Conservation (phyloP, 306 rosid genomes). For the Ceratonia siliqua region DNA sequence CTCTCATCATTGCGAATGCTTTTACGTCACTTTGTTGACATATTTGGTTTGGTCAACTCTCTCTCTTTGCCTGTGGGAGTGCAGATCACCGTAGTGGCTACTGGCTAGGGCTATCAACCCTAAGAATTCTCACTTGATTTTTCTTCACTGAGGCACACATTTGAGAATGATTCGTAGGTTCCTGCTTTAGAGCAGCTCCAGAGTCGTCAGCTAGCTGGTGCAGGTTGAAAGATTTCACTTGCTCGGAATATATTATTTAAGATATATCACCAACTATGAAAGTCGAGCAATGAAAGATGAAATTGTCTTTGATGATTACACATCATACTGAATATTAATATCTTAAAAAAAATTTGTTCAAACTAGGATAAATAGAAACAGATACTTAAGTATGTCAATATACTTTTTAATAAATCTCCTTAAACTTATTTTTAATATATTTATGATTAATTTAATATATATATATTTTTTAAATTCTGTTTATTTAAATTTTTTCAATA, state of each 20-base stretch:
- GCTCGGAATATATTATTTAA: neutral
- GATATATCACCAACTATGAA: neutral
- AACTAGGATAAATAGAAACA: too few relatives aligned
- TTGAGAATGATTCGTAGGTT: neutral
- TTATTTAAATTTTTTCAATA: too few relatives aligned
- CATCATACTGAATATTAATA: neutral
- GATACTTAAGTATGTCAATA: too few relatives aligned
- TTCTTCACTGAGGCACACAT: neutral
- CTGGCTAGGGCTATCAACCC: neutral
- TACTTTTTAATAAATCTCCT: too few relatives aligned
- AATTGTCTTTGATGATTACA: neutral
- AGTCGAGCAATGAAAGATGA: neutral
- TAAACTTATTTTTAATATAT: too few relatives aligned
- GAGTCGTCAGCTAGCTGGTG: constrained; percentile 27
- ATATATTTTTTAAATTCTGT: too few relatives aligned
- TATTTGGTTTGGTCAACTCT: constrained; percentile 33
- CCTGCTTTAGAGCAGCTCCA: neutral
- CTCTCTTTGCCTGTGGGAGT: neutral
- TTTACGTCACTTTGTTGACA: constrained; percentile 46
- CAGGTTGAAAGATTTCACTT: constrained; percentile 1
- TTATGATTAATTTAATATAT: too few relatives aligned
- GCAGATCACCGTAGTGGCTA: neutral
- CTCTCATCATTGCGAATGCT: constrained; percentile 34
- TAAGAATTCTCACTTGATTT: neutral
- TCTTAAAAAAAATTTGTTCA: too few relatives aligned